These are phyloP conservation scores for Camellia oleifera DNA, from an alignment of 179 eudicot genomes.

Conservation along the genomic window DNA sequence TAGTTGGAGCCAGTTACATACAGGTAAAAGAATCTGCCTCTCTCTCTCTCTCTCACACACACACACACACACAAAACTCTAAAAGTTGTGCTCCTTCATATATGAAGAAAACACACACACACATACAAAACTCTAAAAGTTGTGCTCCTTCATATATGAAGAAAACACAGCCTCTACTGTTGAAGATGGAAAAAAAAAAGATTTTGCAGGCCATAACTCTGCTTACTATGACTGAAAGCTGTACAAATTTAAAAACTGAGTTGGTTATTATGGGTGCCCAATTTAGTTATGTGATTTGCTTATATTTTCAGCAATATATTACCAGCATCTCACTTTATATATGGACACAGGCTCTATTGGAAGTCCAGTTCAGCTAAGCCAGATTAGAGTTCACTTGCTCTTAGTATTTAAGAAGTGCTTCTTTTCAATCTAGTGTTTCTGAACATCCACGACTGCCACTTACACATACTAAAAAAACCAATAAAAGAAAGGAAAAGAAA, in stretches of 20 bases:
- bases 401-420: no score
- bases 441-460: background rate
- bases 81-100: background rate
- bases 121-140: background rate
- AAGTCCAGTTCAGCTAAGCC: background rate
- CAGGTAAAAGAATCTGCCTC: constrained; percentile 46
- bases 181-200: background rate
- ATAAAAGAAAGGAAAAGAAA: background rate
- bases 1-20: constrained; percentile 82
- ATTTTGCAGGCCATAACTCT: background rate
- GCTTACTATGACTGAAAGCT: background rate
- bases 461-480: no score
- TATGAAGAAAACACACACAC: background rate
- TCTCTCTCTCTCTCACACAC: background rate
- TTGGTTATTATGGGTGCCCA: background rate
- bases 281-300: background rate
- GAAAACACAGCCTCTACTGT: background rate
- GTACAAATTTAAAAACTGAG: background rate
- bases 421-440: background rate
- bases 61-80: background rate
- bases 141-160: constrained; percentile 1
- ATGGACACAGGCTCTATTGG: background rate
- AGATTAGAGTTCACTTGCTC: no score
- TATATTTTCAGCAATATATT: background rate
- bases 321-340: background rate